Percentiles rank a stretch among this genome's conserved stretches.
These are phyloP conservation scores for Stemphylium vesicarium DNA, from an alignment of 2,329 filamentous ascomycete genomes.

Conservation along the genomic window DNA sequence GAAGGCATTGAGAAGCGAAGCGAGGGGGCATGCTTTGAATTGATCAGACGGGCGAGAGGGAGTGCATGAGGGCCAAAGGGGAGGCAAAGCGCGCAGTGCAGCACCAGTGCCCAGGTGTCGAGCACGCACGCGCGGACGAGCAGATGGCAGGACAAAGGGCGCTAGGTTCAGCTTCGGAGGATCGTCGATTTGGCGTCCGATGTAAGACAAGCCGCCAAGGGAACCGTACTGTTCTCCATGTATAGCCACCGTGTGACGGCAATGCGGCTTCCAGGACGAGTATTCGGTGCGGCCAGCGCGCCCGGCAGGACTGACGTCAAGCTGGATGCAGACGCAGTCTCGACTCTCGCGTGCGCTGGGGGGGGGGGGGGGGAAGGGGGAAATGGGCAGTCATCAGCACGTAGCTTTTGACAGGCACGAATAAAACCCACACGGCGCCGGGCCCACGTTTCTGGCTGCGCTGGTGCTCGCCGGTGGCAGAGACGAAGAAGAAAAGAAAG, in stretches of 20 bases:
- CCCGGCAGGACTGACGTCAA: conserved; percentile 18
- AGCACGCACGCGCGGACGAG: neutral
- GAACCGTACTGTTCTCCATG: neutral
- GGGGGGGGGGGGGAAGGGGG: too few species aligned
- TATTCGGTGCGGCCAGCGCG: neutral
- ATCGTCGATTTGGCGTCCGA: conserved; percentile 13
- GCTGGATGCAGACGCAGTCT: neutral
- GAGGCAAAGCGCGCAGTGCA: neutral
- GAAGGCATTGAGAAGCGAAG: conserved; percentile 4
- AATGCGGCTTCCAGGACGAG: conserved; percentile 3
- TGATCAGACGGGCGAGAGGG: neutral
- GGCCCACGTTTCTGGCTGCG: neutral
- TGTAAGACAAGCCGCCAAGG: conserved; percentile 6
- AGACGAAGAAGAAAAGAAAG: conserved; percentile 4
- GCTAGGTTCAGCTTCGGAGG: conserved; percentile 10
- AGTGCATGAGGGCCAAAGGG: neutral
- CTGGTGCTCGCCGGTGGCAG: neutral
- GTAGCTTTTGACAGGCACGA: conserved; percentile 10
- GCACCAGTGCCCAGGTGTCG: neutral
- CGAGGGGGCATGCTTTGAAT: neutral
- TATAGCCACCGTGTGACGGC: conserved; percentile 1
- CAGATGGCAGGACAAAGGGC: conserved; percentile 1
- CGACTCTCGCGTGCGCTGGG: neutral
- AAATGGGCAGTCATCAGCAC: too few species aligned
- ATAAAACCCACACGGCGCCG: neutral